These are phyloP conservation scores for Rubia balearica DNA, from an alignment of 305 asterid species.

Conservation along the genomic window DNA sequence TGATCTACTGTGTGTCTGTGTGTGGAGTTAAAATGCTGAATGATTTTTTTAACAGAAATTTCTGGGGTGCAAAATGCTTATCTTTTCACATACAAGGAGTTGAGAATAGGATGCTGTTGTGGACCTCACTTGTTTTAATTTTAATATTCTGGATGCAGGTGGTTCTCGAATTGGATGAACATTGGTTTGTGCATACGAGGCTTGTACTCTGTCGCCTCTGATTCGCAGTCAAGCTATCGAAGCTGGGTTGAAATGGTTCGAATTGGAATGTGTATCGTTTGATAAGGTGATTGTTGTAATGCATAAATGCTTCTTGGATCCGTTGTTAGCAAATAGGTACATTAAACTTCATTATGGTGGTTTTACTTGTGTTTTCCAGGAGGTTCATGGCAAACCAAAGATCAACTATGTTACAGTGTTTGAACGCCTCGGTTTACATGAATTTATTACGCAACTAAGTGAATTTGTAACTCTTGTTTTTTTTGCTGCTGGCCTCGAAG, in stretches of 20 bases:
- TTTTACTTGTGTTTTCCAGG: too few relatives aligned
- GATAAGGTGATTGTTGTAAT: too few relatives aligned
- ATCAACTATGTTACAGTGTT: conserved; percentile 87
- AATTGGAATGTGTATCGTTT: too few relatives aligned
- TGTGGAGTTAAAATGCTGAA: too few relatives aligned
- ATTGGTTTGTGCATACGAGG: background rate
- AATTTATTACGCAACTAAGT: conserved; percentile 64
- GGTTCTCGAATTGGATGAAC: conserved; percentile 46
- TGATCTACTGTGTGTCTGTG: too few relatives aligned
- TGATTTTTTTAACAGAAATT: conserved; percentile 48
- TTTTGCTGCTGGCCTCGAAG: conserved; percentile 79
- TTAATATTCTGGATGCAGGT: conserved; percentile 26
- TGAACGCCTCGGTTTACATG: conserved; percentile 81
- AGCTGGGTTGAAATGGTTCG: too few relatives aligned
- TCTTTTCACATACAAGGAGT: conserved; percentile 60
- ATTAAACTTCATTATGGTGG: too few relatives aligned
- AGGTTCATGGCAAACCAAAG: conserved; percentile 35
- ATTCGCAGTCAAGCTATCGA: too few relatives aligned
- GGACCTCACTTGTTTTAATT: background rate
- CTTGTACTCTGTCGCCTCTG: too few relatives aligned
- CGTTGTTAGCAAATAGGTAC: too few relatives aligned
- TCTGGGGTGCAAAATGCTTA: conserved; percentile 40
- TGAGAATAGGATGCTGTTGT: background rate
- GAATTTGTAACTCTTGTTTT: conserved; percentile 83
- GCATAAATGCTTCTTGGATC: too few relatives aligned